Conservation (phyloP, 495 filamentous ascomycete species). For the Xylaria castorea region DNA sequence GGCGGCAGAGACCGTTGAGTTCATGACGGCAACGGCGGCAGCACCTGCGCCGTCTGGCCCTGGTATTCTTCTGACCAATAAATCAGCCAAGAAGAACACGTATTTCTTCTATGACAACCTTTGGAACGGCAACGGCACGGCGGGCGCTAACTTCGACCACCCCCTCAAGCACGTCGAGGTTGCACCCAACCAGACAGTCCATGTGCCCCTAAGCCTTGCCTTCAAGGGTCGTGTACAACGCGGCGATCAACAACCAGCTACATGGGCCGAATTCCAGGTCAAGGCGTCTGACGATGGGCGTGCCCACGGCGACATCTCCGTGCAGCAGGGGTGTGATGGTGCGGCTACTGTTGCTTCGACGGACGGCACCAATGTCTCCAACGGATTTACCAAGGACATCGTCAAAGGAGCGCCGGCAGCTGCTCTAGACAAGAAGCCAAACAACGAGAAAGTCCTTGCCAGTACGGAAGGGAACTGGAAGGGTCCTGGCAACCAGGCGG, state of each 20-base stretch:
- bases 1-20: background rate
- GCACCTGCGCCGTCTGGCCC: conserved; percentile 33
- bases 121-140: conserved; percentile 53
- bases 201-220: conserved; percentile 38
- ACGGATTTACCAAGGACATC: conserved; percentile 47
- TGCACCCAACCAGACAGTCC: conserved; percentile 35
- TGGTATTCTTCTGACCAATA: conserved; percentile 47
- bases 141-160: conserved; percentile 53
- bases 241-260: conserved; percentile 45
- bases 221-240: conserved; percentile 57
- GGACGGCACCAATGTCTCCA: conserved; percentile 43
- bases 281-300: conserved; percentile 45
- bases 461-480: conserved; percentile 53
- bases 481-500: conserved; percentile 48
- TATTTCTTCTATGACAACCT: conserved; percentile 52
- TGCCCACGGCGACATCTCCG: conserved; percentile 51
- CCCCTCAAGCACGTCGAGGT: conserved; percentile 45
- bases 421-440: conserved; percentile 42
- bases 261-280: conserved; percentile 55
- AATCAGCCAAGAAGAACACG: conserved; percentile 34
- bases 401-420: conserved; percentile 44
- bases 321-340: conserved; percentile 53
- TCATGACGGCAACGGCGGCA: conserved; percentile 10
- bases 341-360: conserved; percentile 49
- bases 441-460: conserved; percentile 43